A percentile compares a stretch with the other conserved stretches of the same genome.
phyloP scores from a whole-genome alignment of 768 basidiomycete genomes.

The Steccherinum ochraceum region DNA sequence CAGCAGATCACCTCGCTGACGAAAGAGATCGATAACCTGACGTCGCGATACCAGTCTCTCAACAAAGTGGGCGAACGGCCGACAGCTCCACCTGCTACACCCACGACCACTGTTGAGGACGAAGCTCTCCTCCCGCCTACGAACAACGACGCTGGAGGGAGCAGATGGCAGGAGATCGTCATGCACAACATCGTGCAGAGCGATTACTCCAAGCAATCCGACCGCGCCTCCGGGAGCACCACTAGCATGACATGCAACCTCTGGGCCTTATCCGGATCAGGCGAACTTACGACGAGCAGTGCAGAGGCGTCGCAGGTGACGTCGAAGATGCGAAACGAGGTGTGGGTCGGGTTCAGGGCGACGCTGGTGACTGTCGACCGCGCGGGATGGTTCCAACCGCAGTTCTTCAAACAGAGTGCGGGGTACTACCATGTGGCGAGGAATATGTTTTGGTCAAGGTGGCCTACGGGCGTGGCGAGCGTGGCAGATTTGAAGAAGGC shows the following conservation, averaged over 20 bases:
- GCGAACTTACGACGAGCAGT: neutral
- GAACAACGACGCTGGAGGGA: neutral
- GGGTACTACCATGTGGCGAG: neutral
- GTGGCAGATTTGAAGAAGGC: neutral
- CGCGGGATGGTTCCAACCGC: slow-evolving; percentile 6
- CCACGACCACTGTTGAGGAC: neutral
- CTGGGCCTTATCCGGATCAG: neutral
- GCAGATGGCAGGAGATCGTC: neutral
- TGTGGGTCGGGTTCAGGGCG: neutral
- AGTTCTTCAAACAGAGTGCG: slow-evolving; percentile 5
- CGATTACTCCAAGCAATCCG: neutral
- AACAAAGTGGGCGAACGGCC: neutral
- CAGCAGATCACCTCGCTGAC: neutral
- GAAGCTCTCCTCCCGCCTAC: neutral
- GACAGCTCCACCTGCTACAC: neutral
- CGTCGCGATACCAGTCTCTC: neutral
- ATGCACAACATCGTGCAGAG: neutral
- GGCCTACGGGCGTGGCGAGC: neutral
- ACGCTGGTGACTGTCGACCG: slow-evolving; percentile 6
- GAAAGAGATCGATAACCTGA: neutral
- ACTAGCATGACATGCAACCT: neutral
- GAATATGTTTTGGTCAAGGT: neutral
- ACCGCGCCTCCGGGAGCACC: neutral
- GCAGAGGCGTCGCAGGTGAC: neutral
- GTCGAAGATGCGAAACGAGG: neutral